Percentiles rank a stretch among this genome's conserved stretches.
Conservation (phyloP, 2,329 filamentous ascomycete species). For the Orbilia oligospora region DNA sequence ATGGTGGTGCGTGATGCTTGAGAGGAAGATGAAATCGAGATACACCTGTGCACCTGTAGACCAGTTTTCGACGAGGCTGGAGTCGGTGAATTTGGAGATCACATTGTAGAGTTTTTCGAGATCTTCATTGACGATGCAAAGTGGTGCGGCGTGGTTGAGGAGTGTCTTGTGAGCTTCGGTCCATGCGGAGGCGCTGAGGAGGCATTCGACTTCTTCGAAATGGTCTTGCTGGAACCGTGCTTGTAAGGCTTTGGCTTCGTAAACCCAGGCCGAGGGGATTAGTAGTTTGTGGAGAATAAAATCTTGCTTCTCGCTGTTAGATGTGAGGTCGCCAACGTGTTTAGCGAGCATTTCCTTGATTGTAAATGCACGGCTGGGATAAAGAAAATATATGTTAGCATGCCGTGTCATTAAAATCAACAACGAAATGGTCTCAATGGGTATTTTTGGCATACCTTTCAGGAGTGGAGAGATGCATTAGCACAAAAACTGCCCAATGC, state of each 20-base stretch:
- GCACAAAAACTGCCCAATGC: constrained; percentile 80
- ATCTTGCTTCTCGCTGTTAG: constrained; percentile 70
- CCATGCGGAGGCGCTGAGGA: constrained; percentile 82
- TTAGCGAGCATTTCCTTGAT: constrained; percentile 81
- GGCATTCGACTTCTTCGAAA: constrained; percentile 81
- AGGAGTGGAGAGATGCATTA: constrained; percentile 79
- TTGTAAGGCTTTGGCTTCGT: constrained; percentile 83
- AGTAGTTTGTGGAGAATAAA: constrained; percentile 77
- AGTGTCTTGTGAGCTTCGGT: constrained; percentile 88
- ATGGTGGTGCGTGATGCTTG: constrained; percentile 66
- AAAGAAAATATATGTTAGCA: constrained; percentile 8
- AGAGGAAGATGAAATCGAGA: constrained; percentile 73
- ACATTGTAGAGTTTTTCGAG: constrained; percentile 79
- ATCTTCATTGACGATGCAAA: constrained; percentile 84
- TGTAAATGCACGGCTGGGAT: constrained; percentile 74
- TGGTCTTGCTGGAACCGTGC: constrained; percentile 79
- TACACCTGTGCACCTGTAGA: constrained; percentile 85
- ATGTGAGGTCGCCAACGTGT: constrained; percentile 78
- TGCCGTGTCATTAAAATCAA: not conserved
- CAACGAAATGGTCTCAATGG: not conserved
- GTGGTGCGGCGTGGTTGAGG: constrained; percentile 83
- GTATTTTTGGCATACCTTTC: constrained; percentile 62
- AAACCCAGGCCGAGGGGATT: constrained; percentile 84
- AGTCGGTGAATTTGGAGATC: constrained; percentile 79
- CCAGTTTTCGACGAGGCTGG: constrained; percentile 79